Base-by-base conservation (phyloP, 345 rosid genomes). In the Eucalyptus decipiens region DNA sequence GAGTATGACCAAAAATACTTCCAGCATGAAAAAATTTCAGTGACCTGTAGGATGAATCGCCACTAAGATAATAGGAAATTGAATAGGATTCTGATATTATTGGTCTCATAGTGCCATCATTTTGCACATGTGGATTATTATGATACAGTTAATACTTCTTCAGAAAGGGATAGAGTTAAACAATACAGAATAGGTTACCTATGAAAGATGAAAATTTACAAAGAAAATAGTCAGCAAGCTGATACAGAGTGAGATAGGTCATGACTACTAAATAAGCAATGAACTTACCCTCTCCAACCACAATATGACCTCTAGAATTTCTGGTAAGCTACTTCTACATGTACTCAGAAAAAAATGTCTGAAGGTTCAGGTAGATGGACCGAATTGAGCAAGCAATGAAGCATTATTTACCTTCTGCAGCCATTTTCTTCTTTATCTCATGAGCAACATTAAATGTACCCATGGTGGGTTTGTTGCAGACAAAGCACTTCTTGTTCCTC, bases 401-500 rank as follows among this genome's bases (percentile, higher is more conserved):
- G 23, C 30, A 88, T 86, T 85, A 89, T 88, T 91, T 94, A 87
- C 91, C 88, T 86, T 86, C 94, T 87, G 92, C 94, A 34, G 94
- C 94, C 89, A 94, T 92, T 92, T 48, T 93, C 91, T 93, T 94
- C 85, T 93, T 94, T 43, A 96, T 95, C 93, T 96, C 98, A 30
- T 92, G 96, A 60, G 99, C 97, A 67, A 97, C 88, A 89, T 96
- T 97, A 90, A 97, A 96, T 86, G 95, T 95, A 51, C 98, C 98
- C 88, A 94, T 87, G 4, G 99, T 96, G n/a, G 98, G 98, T 86
- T 95, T 91, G 91, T 96, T 95, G 95, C 99, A 96, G 19, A 96
- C 97, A 86, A 94, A 97, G 88, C 99, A 97, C 92, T 97, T 96
- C 95, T 97, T 96, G 94, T 94, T 96, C 93, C 92, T 97, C 11